Evolutionary conservation across 805 yeast genomes (phyloP).

Genomic region (Saccharomyces paradoxus): DNA sequence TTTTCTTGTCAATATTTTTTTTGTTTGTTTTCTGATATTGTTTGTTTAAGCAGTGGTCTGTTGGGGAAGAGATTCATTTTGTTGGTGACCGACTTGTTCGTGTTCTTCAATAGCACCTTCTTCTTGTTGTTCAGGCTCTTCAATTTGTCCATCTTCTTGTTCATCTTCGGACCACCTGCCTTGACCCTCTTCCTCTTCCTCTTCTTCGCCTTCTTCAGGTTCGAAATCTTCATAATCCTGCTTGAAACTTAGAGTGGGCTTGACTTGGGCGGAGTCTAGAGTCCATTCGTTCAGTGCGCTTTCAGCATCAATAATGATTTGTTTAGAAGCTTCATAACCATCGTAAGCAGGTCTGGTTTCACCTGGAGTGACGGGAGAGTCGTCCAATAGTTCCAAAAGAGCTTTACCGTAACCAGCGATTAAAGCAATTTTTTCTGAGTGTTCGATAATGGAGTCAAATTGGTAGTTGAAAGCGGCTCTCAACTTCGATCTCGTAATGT

Average conservation of each 20-base stretch:
- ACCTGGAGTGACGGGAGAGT: slow-evolving; percentile 83
- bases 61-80: slow-evolving; percentile 8
- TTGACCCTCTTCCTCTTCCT: slow-evolving; percentile 38
- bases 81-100: slow-evolving; percentile 12
- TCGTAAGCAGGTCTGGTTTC: slow-evolving; percentile 86
- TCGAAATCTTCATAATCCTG: slow-evolving; percentile 50
- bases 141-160: slow-evolving; percentile 16
- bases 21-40: background rate
- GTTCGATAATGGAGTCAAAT: slow-evolving; percentile 78
- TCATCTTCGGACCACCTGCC: slow-evolving; percentile 29
- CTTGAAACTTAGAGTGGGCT: slow-evolving; percentile 67
- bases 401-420: slow-evolving; percentile 90
- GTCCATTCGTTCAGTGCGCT: slow-evolving; percentile 80
- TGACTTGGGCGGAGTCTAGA: slow-evolving; percentile 71
- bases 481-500: slow-evolving; percentile 79
- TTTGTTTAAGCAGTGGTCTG: slow-evolving; percentile 2
- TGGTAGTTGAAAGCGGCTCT: slow-evolving; percentile 79
- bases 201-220: slow-evolving; percentile 39
- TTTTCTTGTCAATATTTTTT: background rate
- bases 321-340: slow-evolving; percentile 83
- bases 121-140: slow-evolving; percentile 46
- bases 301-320: slow-evolving; percentile 79
- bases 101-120: slow-evolving; percentile 17
- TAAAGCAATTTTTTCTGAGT: slow-evolving; percentile 75
- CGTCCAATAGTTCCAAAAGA: slow-evolving; percentile 71